Evolutionary conservation across 169 alveolate genomes (phyloP).

Genomic region (Cryptosporidium felis): DNA sequence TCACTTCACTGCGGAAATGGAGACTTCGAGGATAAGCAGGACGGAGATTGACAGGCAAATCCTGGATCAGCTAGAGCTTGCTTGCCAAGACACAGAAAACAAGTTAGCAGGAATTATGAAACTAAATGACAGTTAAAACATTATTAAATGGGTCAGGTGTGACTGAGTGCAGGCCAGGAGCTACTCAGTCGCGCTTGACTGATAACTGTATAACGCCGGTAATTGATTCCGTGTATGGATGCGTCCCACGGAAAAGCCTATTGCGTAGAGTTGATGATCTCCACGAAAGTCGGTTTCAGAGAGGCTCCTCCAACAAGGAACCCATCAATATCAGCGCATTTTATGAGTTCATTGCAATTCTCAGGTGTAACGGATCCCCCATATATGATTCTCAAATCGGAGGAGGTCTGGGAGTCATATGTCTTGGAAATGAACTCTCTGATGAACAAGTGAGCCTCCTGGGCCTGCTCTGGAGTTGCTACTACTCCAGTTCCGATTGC

Average conservation of each 20-base stretch:
- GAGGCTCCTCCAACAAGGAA: constrained; percentile 99
- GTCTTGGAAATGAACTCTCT: constrained; percentile 12
- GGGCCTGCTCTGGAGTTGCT: constrained; percentile 96
- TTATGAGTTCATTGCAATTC: constrained; percentile 92
- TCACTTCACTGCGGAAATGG: constrained; percentile 26
- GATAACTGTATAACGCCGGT: no score
- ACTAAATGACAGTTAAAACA: neutral
- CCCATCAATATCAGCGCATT: constrained; percentile 95
- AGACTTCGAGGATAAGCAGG: neutral
- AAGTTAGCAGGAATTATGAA: constrained; percentile 17
- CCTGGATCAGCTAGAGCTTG: constrained; percentile 38
- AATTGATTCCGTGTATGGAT: no score
- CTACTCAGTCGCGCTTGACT: no score
- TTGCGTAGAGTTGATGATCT: constrained; percentile 87
- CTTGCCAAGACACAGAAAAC: constrained; percentile 51
- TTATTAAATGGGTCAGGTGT: no score
- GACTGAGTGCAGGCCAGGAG: no score
- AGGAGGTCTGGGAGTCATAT: neutral
- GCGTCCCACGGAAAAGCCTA: no score
- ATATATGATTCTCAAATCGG: constrained; percentile 89
- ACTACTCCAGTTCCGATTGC: constrained; percentile 99
- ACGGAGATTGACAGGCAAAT: constrained; percentile 33
- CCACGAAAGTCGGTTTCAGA: constrained; percentile 93
- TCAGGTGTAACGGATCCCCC: constrained; percentile 98
- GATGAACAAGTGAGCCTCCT: constrained; percentile 88